Base-by-base conservation (phyloP, 2,329 filamentous ascomycete genomes). In the Cladophialophora chaetospira region DNA sequence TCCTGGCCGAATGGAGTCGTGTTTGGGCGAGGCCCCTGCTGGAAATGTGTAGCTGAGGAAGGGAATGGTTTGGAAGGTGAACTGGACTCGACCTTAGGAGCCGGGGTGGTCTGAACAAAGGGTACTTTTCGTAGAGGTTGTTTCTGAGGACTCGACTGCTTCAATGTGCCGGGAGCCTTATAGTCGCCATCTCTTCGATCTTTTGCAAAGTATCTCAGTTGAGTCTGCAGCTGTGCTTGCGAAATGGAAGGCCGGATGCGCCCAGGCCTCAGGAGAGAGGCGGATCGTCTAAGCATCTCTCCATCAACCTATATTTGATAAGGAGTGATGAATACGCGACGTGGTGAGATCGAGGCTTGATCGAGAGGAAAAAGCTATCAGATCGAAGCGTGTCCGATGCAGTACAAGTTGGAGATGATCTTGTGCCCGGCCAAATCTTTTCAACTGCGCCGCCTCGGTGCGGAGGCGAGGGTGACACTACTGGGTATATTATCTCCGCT, bases 241-340 rank as follows among this genome's bases (percentile, higher is more conserved):
- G 51, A 71, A 68, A 58, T 68, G 63, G 63, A 73, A 65, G 60
- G 69, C 68, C 53, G 53, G 46, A 47, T 42, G 15, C 38, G 48
- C 62, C 71, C 72, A 50, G 70, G 70, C 73, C 74, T 77, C 68
- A 72, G 63, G 45, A 76, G 70, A 72, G 75, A 66, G 53, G 73
- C 68, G 58, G 73, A 72, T 67, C 75, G 75, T 64, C 72, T 75
- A 62, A 78, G 72, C 75, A 78, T 78, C 29, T 43, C 59, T 51
- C 45, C 50, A 57, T 48, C 48, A 58, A 51, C 59, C 59, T 62
- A 23, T 52, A 56, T 35, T 42, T 45, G 8, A 40, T 21, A 11
- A 19, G 36, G 10, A 5, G 36, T 40, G 36, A 40, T 40, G 15
- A 40, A 5, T 15, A 40, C 23, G 36, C 36, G 36, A 11, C 23